Evolutionary conservation across 192 early-diverging fungal genomes (phyloP).

Genomic region (Umbelopsis sp.): DNA sequence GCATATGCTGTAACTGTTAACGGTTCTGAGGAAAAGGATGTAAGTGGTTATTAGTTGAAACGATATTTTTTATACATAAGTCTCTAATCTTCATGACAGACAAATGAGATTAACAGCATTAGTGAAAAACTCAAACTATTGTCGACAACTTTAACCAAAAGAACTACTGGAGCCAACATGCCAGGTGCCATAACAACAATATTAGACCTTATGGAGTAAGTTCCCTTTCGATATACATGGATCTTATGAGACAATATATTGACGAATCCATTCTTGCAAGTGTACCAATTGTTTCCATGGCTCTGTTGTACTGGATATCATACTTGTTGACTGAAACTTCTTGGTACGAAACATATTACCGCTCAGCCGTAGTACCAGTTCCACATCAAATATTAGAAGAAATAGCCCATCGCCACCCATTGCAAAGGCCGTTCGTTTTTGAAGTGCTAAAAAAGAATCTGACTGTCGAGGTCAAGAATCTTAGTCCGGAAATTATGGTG

Average conservation of each 20-base stretch:
- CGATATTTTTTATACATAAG: not conserved
- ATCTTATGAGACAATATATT: not conserved
- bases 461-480: conserved; percentile 51
- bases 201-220: conserved; percentile 14
- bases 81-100: not conserved
- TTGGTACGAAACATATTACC: conserved; percentile 75
- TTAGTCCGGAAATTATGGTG: conserved; percentile 66
- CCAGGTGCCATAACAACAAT: conserved; percentile 26
- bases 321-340: conserved; percentile 62
- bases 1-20: conserved; percentile 53
- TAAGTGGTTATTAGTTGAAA: not conserved
- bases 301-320: conserved; percentile 64
- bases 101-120: not conserved
- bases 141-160: conserved; percentile 7
- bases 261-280: conserved; percentile 27
- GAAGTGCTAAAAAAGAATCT: conserved; percentile 61
- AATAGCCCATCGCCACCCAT: conserved; percentile 72
- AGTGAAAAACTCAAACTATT: conserved; percentile 4
- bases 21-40: conserved; percentile 37
- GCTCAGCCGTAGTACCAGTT: conserved; percentile 58
- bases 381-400: conserved; percentile 75
- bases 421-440: conserved; percentile 69
- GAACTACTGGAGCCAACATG: conserved; percentile 17
- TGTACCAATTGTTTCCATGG: conserved; percentile 59
- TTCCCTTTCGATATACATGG: not conserved